Evolutionary conservation across 1,284 basidiomycete species (phyloP), one percentile per base, ranked within the genome.

Genomic region (Ganoderma leucocontextum): DNA sequence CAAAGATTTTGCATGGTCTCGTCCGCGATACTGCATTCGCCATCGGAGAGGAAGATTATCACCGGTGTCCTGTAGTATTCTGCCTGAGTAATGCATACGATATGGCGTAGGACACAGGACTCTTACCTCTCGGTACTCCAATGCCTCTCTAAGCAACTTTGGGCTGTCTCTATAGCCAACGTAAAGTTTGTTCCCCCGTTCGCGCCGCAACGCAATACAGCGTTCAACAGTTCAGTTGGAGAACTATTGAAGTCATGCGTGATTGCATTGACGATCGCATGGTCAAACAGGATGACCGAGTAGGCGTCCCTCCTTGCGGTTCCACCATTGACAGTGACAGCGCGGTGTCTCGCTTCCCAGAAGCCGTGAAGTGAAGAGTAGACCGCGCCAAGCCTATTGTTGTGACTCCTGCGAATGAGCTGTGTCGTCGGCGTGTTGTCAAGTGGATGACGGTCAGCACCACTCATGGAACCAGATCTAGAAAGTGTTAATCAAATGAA

Each of bases 41-140:
- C 89, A 67, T 89, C 89, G 0, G 89, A 90, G 19, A 91, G 79
- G 76, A 90, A 90, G 38, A 91, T 83, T n/a, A 90, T 78, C n/a
- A 91, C 83, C 0, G 89, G 89, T 0, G 80, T 75, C 65, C 89
- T 90, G 29, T 19, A 17, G 10, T 25, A 25, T 22, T 49, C 22
- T 25, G 22, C 22, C 9, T 49, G 22, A 49, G 47, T 22, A 19
- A 22, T 22, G 44, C n/a, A n/a, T 47, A 47, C 8, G n/a, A n/a
- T 10, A 22, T n/a, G n/a, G 44, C 8, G 22, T 47, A 2, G 22
- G 22, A 47, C 44, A 47, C 8, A n/a, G n/a, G 19, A 47, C 22
- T 19, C 35, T 41, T 64, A 86, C 88, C 89, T 81, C 68, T 90
- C 88, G 1, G 82, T 83, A 65, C 83, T 87, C 89, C 89, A 90